Conservation (phyloP, 441 rosid species). For the Euphorbia celastroides region DNA sequence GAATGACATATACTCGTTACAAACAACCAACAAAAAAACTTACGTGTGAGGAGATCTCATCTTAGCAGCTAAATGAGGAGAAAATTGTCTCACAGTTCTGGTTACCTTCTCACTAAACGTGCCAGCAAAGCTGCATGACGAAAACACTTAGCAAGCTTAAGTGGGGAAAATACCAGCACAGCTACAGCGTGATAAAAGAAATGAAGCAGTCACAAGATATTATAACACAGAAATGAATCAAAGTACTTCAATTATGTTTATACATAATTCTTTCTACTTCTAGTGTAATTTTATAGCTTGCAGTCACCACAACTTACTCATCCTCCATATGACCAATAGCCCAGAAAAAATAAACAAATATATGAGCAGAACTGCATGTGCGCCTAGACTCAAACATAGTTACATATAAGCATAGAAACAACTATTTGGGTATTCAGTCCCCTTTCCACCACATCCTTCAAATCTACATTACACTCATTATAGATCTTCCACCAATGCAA, state of each 20-base stretch:
- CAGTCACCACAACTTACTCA: neutral
- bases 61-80: constrained; percentile 93
- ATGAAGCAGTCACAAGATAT: neutral
- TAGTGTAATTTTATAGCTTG: neutral
- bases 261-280: neutral
- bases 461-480: neutral
- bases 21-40: constrained; percentile 18
- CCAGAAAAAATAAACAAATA: neutral
- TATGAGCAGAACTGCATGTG: neutral
- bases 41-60: constrained; percentile 95
- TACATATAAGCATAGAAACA: neutral
- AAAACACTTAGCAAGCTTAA: constrained; percentile 14
- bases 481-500: neutral
- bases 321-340: neutral
- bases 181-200: neutral
- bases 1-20: constrained; percentile 11
- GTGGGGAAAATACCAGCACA: neutral
- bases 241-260: neutral
- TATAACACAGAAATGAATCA: neutral
- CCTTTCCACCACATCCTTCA: neutral
- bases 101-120: constrained; percentile 87
- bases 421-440: neutral
- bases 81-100: constrained; percentile 77
- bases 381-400: neutral
- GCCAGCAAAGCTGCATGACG: constrained; percentile 78